phyloP scores from a whole-genome alignment of 805 yeast species.

The Yamadazyma takamatsuzukensis region DNA sequence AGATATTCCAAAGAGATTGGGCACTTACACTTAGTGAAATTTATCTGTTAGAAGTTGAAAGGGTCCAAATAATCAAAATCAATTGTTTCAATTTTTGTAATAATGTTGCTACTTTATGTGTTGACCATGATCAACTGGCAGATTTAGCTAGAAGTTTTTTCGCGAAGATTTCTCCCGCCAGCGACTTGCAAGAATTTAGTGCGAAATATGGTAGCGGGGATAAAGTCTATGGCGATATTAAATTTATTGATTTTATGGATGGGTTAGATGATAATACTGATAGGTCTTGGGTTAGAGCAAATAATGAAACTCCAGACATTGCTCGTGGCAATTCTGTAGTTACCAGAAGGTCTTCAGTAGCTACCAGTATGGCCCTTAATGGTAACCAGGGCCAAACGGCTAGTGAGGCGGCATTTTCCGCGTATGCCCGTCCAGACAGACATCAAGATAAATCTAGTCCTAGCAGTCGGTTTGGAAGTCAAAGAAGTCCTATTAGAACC shows the following conservation, averaged over 20 bases:
- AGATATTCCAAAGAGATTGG: conserved; percentile 74
- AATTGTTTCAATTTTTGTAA: conserved; percentile 79
- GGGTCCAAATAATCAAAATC: conserved; percentile 64
- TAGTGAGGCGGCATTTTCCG: too few species aligned
- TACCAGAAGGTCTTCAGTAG: too few species aligned
- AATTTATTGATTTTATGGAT: conserved; percentile 55
- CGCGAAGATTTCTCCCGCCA: conserved; percentile 62
- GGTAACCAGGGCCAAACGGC: too few species aligned
- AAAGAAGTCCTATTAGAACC: too few species aligned
- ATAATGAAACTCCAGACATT: conserved; percentile 31
- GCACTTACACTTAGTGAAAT: conserved; percentile 53
- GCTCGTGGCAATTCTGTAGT: too few species aligned
- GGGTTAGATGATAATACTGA: conserved; percentile 30
- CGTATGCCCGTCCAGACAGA: too few species aligned
- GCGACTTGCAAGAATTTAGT: conserved; percentile 56
- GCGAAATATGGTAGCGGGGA: conserved; percentile 61
- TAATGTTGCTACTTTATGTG: conserved; percentile 69
- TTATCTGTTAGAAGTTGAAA: conserved; percentile 68
- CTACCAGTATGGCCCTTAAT: too few species aligned
- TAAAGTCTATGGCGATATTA: conserved; percentile 54
- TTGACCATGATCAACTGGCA: conserved; percentile 71
- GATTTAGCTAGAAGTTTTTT: conserved; percentile 65
- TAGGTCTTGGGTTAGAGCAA: conserved; percentile 19
- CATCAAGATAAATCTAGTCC: too few species aligned
- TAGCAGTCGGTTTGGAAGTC: too few species aligned